Conservation (phyloP, 176 grass and related monocot genomes). For the Hyparrhenia diplandra region DNA sequence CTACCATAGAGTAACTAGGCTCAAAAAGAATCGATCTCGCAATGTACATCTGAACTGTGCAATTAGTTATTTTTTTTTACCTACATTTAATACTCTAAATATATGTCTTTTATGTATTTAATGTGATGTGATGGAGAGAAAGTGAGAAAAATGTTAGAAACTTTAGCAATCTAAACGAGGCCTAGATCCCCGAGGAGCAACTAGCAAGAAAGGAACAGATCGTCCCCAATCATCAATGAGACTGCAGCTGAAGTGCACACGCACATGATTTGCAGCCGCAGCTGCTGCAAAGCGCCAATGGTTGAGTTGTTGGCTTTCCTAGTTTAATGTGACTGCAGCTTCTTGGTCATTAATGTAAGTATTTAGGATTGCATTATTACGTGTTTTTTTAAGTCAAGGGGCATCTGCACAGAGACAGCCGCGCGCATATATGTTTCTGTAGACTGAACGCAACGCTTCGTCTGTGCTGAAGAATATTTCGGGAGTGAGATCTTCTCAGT, state of each 20-base stretch:
- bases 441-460: not conserved
- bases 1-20: no score
- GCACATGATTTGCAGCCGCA: not conserved
- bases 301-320: not conserved
- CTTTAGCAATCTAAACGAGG: no score
- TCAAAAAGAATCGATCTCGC: no score
- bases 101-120: no score
- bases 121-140: no score
- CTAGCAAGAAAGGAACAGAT: slow-evolving; percentile 24
- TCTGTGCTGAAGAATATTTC: not conserved
- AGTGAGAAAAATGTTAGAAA: no score
- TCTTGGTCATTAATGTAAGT: not conserved
- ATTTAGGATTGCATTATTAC: not conserved
- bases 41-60: no score
- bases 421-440: not conserved
- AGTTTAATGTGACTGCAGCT: not conserved
- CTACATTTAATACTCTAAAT: no score
- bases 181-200: slow-evolving; percentile 10
- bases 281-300: not conserved
- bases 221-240: not conserved
- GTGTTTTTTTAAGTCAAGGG: not conserved
- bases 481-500: not conserved
- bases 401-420: not conserved
- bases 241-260: not conserved
- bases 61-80: no score